Evolutionary conservation across 768 basidiomycete species (phyloP).

Genomic region (Leccinum subgranulosum): DNA sequence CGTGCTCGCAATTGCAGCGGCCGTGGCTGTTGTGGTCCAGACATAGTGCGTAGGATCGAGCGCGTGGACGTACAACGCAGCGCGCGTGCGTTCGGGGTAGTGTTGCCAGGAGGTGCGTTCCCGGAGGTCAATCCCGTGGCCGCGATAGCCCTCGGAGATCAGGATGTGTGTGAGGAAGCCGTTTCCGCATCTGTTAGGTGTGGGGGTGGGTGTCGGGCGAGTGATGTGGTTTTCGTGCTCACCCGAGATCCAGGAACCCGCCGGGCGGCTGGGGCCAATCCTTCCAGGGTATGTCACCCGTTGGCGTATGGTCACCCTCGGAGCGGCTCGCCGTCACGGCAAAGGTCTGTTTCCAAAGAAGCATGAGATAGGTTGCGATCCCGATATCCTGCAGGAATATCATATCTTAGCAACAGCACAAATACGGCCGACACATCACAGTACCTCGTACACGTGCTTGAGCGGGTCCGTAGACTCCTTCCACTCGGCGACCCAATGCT

Average conservation of each 20-base stretch:
- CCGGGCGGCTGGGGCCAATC: conserved; percentile 75
- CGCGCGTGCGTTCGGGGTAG: conserved; percentile 65
- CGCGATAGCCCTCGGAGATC: conserved; percentile 75
- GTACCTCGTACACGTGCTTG: conserved; percentile 88
- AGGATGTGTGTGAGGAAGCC: conserved; percentile 91
- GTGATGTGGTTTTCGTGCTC: conserved; percentile 15
- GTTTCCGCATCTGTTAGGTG: conserved; percentile 63
- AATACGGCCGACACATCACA: not conserved
- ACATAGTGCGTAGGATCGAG: conserved; percentile 53
- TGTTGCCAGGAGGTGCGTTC: conserved; percentile 80
- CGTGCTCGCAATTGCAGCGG: not conserved
- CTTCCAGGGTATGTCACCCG: conserved; percentile 49
- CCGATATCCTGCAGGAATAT: conserved; percentile 71
- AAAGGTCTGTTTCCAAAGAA: conserved; percentile 84
- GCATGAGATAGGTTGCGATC: conserved; percentile 89
- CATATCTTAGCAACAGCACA: not conserved
- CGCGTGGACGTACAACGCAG: conserved; percentile 60
- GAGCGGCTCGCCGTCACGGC: not conserved
- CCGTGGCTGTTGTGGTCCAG: not conserved
- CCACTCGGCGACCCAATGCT: conserved; percentile 73
- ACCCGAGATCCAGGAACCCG: conserved; percentile 92
- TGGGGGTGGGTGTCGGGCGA: not conserved
- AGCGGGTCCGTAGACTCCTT: conserved; percentile 79
- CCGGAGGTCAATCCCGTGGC: conserved; percentile 84
- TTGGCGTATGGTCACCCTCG: not conserved